Base-by-base conservation (phyloP, 495 filamentous ascomycete species). In the Endocarpon pusillum region DNA sequence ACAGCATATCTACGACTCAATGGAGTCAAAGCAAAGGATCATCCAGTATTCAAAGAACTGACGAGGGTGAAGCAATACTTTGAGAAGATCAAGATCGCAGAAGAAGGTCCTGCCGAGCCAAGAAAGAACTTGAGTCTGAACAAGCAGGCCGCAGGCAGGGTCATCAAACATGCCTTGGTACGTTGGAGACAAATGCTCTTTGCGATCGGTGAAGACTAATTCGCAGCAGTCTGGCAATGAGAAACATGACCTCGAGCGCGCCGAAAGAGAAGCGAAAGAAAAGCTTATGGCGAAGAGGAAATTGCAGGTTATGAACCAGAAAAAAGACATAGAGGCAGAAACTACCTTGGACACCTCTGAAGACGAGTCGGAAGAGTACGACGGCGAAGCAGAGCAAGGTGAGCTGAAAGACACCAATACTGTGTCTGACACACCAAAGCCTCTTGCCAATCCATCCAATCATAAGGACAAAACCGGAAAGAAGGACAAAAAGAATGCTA, bases 1-100 rank as follows among this genome's bases (percentile, higher is more conserved):
- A 15, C 37, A 91, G 82, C 80, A 25, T 78, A 81, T 41, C 58
- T 97, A 18, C 71, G 73, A 32, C 68, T 96, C 18, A 77, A 82
- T 43, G 83, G 76, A 29, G 69, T 75, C 6, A 69, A 92, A 47
- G 72, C 81, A 9, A 81, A 78, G 50, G 66, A 81, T 33, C 91
- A 96, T 47, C 69, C 84, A 17, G 69, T 96, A 35, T 87, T 80
- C 55, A 61, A 59, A 30, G 89, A 97, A 59, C 63, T 97, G 35
- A 73, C 69, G 3, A 71, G 89, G 32, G 76, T 94, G 33, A 81
- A 70, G 49, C 77, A 85, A 51, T 94, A 94, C 54, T 85, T 91
- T 47, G 71, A 72, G n/a, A 97, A 96, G 59, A 85, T 94, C 45
- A 79, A 91, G 49, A 54, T 48, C 21, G 55, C 69, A 33, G 71